Evolutionary conservation across 768 basidiomycete genomes (phyloP), one percentile per base, ranked within the genome.

Genomic region (Lentinula sp.): DNA sequence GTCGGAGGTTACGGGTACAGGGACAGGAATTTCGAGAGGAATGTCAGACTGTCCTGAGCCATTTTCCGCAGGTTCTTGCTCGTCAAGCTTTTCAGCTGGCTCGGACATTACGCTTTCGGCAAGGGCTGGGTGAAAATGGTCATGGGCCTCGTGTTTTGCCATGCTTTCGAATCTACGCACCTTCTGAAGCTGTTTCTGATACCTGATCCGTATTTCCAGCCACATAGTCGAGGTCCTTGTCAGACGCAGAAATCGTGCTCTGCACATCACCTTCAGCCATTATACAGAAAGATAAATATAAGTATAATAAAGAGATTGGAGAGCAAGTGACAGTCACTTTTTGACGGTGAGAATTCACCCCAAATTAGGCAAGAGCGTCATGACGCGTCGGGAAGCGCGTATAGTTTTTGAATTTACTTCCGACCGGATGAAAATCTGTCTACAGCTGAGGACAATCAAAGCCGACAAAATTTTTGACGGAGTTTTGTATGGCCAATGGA

Each of bases 221-320:
- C n/a, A 65, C 64, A 49, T 67, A 46, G 48, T 70, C 70, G 31
- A 68, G 49, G 63, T 59, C 50, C 59, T 61, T 62, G 62, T 67
- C 67, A 32, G 61, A 51, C 50, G 67, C 54, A 43, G 60, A 51
- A 43, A 61, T 63, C 61, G 64, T 63, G 61, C 66, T 51, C 51
- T 66, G 65, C 21, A 58, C 52, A 32, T 74, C 76, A 60, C 65
- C 65, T 63, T 77, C 76, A 64, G 71, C 69, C 78, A 80, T 79
- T 63, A 23, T 48, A 61, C 35, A 45, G 43, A 49, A 35, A 23
- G 56, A 59, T 48, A 42, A 48, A 51, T 57, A 52, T 15, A 51
- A 63, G 21, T 35, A 37, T 40, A 37, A 45, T 42, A 43, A 58
- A 50, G 32, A 52, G 42, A 37, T 37, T 45, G 18, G 43, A 13